These are phyloP conservation scores for Cornus kousa DNA, from an alignment of 148 eudicot species.

Conservation along the genomic window DNA sequence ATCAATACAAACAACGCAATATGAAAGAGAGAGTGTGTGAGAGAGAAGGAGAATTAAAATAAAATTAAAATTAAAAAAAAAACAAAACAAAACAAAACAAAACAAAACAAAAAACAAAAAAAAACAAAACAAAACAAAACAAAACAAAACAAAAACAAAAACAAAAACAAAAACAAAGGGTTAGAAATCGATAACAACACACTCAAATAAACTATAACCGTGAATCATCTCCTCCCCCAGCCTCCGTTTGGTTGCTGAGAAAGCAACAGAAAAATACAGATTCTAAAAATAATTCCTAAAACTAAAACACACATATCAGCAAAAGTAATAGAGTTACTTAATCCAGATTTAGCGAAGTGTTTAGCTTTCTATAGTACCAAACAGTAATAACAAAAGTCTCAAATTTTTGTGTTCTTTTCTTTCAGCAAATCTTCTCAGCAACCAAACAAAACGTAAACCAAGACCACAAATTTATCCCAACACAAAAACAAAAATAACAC, in stretches of 20 bases:
- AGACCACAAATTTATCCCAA: conserved; percentile 1
- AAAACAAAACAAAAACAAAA: too few relatives aligned
- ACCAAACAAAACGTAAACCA: conserved; percentile 11
- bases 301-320: background rate
- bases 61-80: too few relatives aligned
- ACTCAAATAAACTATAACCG: background rate
- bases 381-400: background rate
- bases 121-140: too few relatives aligned
- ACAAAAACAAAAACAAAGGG: conserved; percentile 13
- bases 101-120: too few relatives aligned
- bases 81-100: too few relatives aligned
- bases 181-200: conserved; percentile 13
- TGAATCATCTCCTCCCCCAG: background rate
- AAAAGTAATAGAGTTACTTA: background rate
- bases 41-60: too few relatives aligned
- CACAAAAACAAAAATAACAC: background rate
- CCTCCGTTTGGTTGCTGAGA: background rate
- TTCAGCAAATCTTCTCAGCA: conserved; percentile 13
- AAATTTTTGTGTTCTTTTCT: background rate
- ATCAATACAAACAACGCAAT: conserved; percentile 9
- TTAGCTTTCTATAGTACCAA: background rate
- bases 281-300: background rate
- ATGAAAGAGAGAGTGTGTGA: background rate
- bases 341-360: background rate
- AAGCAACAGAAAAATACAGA: background rate